Conservation (phyloP, 805 yeast genomes). For the Ogataea dorogensis region DNA sequence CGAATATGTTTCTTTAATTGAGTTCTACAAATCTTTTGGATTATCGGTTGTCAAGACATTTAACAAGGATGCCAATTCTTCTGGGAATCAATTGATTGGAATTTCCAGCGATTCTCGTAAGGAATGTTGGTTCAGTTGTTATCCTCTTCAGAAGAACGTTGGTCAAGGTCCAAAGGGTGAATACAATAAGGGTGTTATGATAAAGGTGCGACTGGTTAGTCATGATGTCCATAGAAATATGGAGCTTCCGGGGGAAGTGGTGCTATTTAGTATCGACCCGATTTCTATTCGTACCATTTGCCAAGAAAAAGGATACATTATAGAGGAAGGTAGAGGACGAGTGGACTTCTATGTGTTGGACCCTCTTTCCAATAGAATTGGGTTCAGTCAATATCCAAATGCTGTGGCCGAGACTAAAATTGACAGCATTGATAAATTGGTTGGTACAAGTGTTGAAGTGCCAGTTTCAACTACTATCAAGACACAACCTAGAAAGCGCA, state of each 20-base stretch:
- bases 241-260: slow-evolving; percentile 36
- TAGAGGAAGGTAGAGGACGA: slow-evolving; percentile 16
- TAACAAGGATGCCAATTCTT: slow-evolving; percentile 47
- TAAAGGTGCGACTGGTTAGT: slow-evolving; percentile 45
- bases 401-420: slow-evolving; percentile 32
- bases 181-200: slow-evolving; percentile 41
- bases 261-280: slow-evolving; percentile 43
- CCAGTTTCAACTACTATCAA: slow-evolving; percentile 2
- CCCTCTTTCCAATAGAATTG: slow-evolving; percentile 63
- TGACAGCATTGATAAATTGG: neutral
- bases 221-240: slow-evolving; percentile 36
- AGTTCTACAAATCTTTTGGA: slow-evolving; percentile 62
- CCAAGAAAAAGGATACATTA: slow-evolving; percentile 18
- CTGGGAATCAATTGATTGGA: slow-evolving; percentile 42
- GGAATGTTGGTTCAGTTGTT: slow-evolving; percentile 73
- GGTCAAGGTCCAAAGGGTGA: slow-evolving; percentile 11
- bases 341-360: slow-evolving; percentile 44
- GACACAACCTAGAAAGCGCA: slow-evolving; percentile 31
- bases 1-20: slow-evolving; percentile 44
- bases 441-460: no score
- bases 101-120: slow-evolving; percentile 62
- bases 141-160: slow-evolving; percentile 42
- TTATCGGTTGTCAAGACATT: slow-evolving; percentile 59
- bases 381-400: slow-evolving; percentile 49
- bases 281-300: slow-evolving; percentile 25